Evolutionary conservation across 148 eudicot genomes (phyloP), one percentile per base, ranked within the genome.

Genomic region (Vaccinium darrowii): DNA sequence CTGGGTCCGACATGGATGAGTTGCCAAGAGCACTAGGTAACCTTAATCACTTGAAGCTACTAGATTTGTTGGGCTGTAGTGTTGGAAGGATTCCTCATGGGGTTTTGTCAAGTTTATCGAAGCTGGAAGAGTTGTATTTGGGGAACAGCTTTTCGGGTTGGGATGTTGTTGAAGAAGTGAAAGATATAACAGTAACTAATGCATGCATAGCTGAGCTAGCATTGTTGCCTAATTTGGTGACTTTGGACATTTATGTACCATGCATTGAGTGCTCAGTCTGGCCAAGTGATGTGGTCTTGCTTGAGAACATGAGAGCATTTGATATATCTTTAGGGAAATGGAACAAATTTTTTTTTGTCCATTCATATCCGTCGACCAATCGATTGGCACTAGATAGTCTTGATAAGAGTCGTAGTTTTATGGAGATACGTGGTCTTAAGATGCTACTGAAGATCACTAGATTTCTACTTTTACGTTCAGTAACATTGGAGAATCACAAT

Each of bases 301-400:
- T 2, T 36, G 39, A 36, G 39, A 36, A 36, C 39, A 36, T 36
- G 2, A 36, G 39, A 36, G 39, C 39, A 36, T 36, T 36, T 0
- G 3, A 36, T 36, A 36, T 36, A 36, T 36, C 39, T 0, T 36
- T 36, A 0, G 39, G 39, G 39, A 3, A 2, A 36, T 0, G 0
- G 39, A 0, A 0, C 3, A 36, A 36, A n/a, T n/a, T n/a, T n/a
- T n/a, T n/a, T n/a, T n/a, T 36, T 36, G 0, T 0, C 39, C 39
- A 2, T 36, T 36, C 0, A 3, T 36, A 0, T 36, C 39, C 39
- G 2, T 36, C 3, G 39, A 0, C 39, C 39, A 36, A 36, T 36
- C 39, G 39, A 11, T 69, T 69, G 36, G 36, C 4, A 23, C 13
- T 69, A 23, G 4, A 12, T 23, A 10, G 3, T 69, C 30, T 69